Evolutionary conservation across 1,139 yeast species (phyloP).

Genomic region (Geotrichum macrosporum): DNA sequence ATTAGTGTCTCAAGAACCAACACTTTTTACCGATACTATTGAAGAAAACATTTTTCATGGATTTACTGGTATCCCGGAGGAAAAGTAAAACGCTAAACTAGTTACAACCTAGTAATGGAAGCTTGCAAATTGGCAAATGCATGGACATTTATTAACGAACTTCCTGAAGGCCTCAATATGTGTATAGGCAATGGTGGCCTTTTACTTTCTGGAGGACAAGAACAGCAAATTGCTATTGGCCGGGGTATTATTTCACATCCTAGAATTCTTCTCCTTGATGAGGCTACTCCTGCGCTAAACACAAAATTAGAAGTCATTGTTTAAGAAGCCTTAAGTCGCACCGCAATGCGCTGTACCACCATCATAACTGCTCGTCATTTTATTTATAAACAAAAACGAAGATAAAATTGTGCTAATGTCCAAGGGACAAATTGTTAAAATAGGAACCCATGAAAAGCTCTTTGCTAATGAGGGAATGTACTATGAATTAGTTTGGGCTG

Average conservation of each 20-base stretch:
- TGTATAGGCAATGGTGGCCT: conserved; percentile 53
- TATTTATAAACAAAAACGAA: conserved; percentile 61
- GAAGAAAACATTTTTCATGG: conserved; percentile 79
- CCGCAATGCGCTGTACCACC: conserved; percentile 65
- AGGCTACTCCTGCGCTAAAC: conserved; percentile 77
- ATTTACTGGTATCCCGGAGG: conserved; percentile 52
- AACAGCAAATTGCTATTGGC: conserved; percentile 85
- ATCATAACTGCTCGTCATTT: conserved; percentile 77
- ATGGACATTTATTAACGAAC: conserved; percentile 39
- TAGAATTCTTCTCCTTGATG: conserved; percentile 59
- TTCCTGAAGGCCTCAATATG: conserved; percentile 48
- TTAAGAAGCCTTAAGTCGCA: conserved; percentile 51
- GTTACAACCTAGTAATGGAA: conserved; percentile 35
- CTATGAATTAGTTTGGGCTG: conserved; percentile 39
- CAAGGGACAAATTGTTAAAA: conserved; percentile 41
- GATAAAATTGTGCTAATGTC: conserved; percentile 45
- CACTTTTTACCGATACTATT: conserved; percentile 71
- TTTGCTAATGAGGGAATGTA: conserved; percentile 37
- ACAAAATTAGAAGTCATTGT: conserved; percentile 57
- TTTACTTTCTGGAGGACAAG: conserved; percentile 76
- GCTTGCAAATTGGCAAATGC: conserved; percentile 43
- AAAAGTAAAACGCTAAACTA: conserved; percentile 37
- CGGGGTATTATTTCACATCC: conserved; percentile 70
- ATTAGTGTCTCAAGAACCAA: conserved; percentile 86
- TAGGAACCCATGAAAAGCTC: conserved; percentile 42